Evolutionary conservation across 2,329 filamentous ascomycete genomes (phyloP), one percentile per base, ranked within the genome.

Genomic region (Sporothrix euskadiensis): DNA sequence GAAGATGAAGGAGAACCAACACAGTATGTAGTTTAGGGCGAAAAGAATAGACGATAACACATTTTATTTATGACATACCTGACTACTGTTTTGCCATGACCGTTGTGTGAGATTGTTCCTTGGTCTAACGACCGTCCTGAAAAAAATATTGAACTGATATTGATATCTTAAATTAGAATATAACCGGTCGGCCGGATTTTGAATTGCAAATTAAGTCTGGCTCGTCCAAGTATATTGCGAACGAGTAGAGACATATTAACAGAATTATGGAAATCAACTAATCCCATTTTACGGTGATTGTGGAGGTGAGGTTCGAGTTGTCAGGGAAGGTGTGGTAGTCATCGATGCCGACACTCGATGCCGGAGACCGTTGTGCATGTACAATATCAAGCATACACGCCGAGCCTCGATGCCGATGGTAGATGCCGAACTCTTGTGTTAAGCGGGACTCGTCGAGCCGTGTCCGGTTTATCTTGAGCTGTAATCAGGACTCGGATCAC

Each of bases 291-390:
- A n/a, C 3, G n/a, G 14, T 19, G 9, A 3, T 10, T 10, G 19
- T 4, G 32, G 32, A 12, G 19, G 59, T n/a, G 32, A 63, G 8
- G 19, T 14, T 19, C 19, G 32, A 35, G n/a, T 63, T 2, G 22
- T 4, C 32, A 63, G 32, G 32, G 35, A 9, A 12, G 32, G 19
- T 32, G 12, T 12, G n/a, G 19, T 22, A 8, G 9, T 19, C 59
- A n/a, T 65, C 9, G 35, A 65, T 65, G 59, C 59, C 44, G 57
- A 71, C 16, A 26, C 32, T 54, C n/a, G 66, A 69, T 69, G 32
- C 66, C 47, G 47, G 22, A n/a, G 52, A 56, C 30, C 16, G 57
- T 39, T 61, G 16, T n/a, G 3, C 22, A 39, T 61, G 7, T 39
- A 14, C 16, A n/a, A 3, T 35, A 9, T 16, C 30, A 39, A 14